phyloP scores from a whole-genome alignment of 2,329 filamentous ascomycete genomes.

The Exophiala xenobiotica region DNA sequence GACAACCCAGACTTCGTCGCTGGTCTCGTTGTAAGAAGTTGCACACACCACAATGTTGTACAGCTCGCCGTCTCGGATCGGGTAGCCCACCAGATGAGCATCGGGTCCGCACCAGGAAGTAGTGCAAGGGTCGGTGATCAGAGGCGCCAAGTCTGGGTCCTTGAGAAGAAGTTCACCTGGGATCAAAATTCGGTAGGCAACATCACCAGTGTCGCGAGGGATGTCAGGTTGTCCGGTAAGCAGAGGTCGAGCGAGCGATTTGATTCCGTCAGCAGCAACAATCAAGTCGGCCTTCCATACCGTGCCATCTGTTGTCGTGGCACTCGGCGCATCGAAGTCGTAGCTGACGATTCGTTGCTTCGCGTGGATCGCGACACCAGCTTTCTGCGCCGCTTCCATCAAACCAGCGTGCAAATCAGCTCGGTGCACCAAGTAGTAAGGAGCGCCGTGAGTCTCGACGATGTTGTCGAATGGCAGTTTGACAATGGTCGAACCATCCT shows the following conservation, averaged over 20 bases:
- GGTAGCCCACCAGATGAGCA: slow-evolving; percentile 54
- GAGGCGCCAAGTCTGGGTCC: neutral
- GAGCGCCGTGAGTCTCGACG: slow-evolving; percentile 15
- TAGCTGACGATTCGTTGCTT: slow-evolving; percentile 4
- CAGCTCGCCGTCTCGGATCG: slow-evolving; percentile 57
- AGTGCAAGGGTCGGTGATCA: slow-evolving; percentile 9
- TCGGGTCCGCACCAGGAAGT: slow-evolving; percentile 9
- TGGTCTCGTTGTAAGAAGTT: neutral
- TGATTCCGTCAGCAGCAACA: slow-evolving; percentile 56
- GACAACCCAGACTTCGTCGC: slow-evolving; percentile 31
- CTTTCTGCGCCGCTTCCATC: slow-evolving; percentile 28
- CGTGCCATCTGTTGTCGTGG: slow-evolving; percentile 44
- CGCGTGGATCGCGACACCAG: neutral
- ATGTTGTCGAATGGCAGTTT: slow-evolving; percentile 34
- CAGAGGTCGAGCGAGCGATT: slow-evolving; percentile 11
- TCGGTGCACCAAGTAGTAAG: slow-evolving; percentile 36
- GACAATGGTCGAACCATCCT: slow-evolving; percentile 36
- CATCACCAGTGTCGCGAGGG: slow-evolving; percentile 54
- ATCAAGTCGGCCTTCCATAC: slow-evolving; percentile 55
- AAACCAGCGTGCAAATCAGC: slow-evolving; percentile 36
- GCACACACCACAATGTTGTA: slow-evolving; percentile 59
- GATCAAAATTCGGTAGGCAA: slow-evolving; percentile 56
- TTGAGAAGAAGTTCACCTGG: slow-evolving; percentile 52
- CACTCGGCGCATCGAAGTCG: slow-evolving; percentile 34
- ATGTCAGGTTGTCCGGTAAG: slow-evolving; percentile 37